Evolutionary conservation across 2,329 filamentous ascomycete species (phyloP), one percentile per base, ranked within the genome.

Genomic region (Fusarium nelsonii): DNA sequence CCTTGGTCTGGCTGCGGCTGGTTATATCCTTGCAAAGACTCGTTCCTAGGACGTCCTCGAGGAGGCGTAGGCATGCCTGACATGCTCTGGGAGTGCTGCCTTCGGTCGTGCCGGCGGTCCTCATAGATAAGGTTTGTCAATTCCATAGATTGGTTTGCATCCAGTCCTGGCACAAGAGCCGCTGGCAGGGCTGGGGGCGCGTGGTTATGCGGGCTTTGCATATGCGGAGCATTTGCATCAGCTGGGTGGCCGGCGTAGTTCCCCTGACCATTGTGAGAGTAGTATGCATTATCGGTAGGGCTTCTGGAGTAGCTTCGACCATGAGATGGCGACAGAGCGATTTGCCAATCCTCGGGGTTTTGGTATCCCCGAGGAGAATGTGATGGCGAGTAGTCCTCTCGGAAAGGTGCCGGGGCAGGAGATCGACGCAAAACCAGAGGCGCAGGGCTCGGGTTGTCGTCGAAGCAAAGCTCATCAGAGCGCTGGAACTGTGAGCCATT

Each of bases 141-240:
- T 70, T 90, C 87, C 55, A 85, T 83, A 1, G 86, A 83, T 36
- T 89, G 78, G 18, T 75, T 76, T 5, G 86, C 85, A 64, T 90
- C 88, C 28, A 88, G 81, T 5, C 88, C 88, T n/a, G 88, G 85
- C 9, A 90, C 84, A 23, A 91, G 79, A 5, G 87, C 87, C 3
- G 86, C 76, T 6, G 88, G 88, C 3, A 89, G 80, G 6, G 81
- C 74, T 2, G 85, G 83, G 20, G 84, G 67, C 6, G 75, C 78
- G 72, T 86, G 84, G 40, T 75, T 76, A 26, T 74, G 71, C 15
- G 79, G 71, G 34, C 64, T 74, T 7, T 79, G 77, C 32, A 73
- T 69, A 40, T 76, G 74, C 6, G 65, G 73, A 33, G 78, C 77
- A 8, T 83, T 80, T 36, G 79, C 58, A 26, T 84, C 83, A 53